Evolutionary conservation across 441 rosid species (phyloP), one percentile per base, ranked within the genome.

Genomic region (Erysimum cheiri): DNA sequence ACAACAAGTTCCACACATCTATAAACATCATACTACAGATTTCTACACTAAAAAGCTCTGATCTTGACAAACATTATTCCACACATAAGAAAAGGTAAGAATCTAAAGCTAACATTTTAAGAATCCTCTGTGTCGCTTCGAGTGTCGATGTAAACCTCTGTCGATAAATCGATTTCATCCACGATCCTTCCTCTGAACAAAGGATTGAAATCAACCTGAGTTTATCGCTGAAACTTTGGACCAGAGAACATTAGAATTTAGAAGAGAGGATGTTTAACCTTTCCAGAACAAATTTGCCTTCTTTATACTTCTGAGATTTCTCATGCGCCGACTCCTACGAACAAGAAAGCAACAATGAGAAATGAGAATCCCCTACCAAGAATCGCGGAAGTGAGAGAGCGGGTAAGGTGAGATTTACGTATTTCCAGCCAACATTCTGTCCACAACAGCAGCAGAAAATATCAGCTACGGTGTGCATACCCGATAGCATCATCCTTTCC

Each of bases 401-500:
- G 12, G 24, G 0, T 43, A 35, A 46, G 31, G 57, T 46, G 60
- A 60, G 50, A 35, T 32, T 67, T 88, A 91, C 98, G 28, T 91
- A 93, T 93, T 93, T 93, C 98, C 98, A 91, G 76, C 98, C 98
- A 69, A 91, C 87, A 50, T 84, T 87, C 70, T 87, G 94, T 71
- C 97, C 96, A 50, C 97, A 93, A 36, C 85, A 84, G 82, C 97
- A 91, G 76, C 98, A 93, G 81, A 81, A 93, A 36, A 85, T 78
- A 73, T 93, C 98, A 17, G 89, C 89, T 35, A 91, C 97, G 1
- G 95, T 91, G 55, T 93, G 96, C 85, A 85, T 55, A 59, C 98
- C 93, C 1, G 97, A 85, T 36, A 87, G 83, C 96, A 91, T 91
- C 87, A 77, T 36, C 60, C 96, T 83, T 80, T 91, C 93, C 78